Conservation (phyloP, 345 rosid species). For the rapeseed (Brassica napus) region DNA sequence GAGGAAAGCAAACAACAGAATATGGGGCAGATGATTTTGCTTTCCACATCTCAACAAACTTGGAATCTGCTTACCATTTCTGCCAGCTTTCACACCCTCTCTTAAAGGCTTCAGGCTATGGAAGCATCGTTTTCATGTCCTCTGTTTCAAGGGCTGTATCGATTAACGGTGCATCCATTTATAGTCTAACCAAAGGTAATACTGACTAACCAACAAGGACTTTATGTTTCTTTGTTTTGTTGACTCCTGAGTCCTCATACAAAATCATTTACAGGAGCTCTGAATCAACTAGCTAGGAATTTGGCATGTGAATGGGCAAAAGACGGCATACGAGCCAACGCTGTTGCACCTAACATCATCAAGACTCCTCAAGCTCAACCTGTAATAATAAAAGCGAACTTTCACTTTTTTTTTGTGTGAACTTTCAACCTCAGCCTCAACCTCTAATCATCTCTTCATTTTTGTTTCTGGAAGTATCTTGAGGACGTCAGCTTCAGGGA, state of each 20-base stretch:
- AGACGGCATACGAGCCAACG: not conserved
- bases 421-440: too few species aligned
- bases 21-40: too few species aligned
- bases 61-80: too few species aligned
- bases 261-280: conserved; percentile 43
- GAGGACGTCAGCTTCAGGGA: conserved; percentile 10
- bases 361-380: conserved; percentile 45
- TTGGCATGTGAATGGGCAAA: conserved; percentile 54
- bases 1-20: too few species aligned
- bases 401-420: too few species aligned
- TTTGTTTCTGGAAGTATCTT: not conserved
- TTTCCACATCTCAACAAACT: too few species aligned
- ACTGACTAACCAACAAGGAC: not conserved
- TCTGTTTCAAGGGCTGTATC: too few species aligned
- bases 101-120: too few species aligned
- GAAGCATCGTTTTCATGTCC: too few species aligned
- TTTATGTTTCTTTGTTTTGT: not conserved
- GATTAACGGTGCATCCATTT: too few species aligned
- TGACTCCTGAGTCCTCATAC: not conserved
- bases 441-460: not conserved
- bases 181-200: too few species aligned
- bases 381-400: not conserved
- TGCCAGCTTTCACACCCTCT: too few species aligned
- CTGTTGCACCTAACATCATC: not conserved
- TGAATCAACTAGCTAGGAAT: conserved; percentile 52